phyloP scores from a whole-genome alignment of 352 stramenopile genomes.

The Globisporangium iwayamae region DNA sequence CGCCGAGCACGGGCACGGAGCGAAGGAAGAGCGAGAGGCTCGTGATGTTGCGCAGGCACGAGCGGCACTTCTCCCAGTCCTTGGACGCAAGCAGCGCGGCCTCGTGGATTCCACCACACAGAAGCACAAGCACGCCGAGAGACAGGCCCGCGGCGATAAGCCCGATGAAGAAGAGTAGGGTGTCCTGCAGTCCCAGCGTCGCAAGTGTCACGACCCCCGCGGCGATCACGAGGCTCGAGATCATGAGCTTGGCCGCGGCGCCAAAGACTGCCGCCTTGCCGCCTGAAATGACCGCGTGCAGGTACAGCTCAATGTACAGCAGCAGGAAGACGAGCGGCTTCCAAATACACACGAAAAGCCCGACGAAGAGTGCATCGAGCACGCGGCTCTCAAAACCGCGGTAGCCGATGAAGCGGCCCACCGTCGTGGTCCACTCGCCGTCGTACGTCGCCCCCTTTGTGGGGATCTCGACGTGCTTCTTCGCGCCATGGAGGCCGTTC shows the following conservation, averaged over 20 bases:
- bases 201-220: slow-evolving; percentile 39
- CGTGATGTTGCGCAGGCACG: slow-evolving; percentile 75
- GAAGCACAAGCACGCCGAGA: slow-evolving; percentile 55
- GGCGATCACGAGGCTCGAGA: slow-evolving; percentile 57
- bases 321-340: slow-evolving; percentile 75
- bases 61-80: slow-evolving; percentile 74
- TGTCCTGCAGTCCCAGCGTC: slow-evolving; percentile 51
- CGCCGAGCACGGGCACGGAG: slow-evolving; percentile 57
- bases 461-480: slow-evolving; percentile 45
- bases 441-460: slow-evolving; percentile 50
- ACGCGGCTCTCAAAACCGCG: slow-evolving; percentile 60
- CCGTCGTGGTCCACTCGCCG: slow-evolving; percentile 61
- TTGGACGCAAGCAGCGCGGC: slow-evolving; percentile 42
- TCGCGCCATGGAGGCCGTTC: slow-evolving; percentile 26
- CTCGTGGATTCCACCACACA: slow-evolving; percentile 60
- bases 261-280: slow-evolving; percentile 68
- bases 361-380: slow-evolving; percentile 70
- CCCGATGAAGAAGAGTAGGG: slow-evolving; percentile 55
- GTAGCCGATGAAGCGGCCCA: slow-evolving; percentile 78
- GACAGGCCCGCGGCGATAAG: slow-evolving; percentile 43
- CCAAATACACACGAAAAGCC: slow-evolving; percentile 72
- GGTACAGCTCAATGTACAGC: slow-evolving; percentile 78
- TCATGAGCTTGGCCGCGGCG: slow-evolving; percentile 64
- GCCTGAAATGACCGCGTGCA: slow-evolving; percentile 62
- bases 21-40: slow-evolving; percentile 83